phyloP scores from a whole-genome alignment of 2,329 filamentous ascomycete species.

The Ophiocordyceps camponoti-saundersi region DNA sequence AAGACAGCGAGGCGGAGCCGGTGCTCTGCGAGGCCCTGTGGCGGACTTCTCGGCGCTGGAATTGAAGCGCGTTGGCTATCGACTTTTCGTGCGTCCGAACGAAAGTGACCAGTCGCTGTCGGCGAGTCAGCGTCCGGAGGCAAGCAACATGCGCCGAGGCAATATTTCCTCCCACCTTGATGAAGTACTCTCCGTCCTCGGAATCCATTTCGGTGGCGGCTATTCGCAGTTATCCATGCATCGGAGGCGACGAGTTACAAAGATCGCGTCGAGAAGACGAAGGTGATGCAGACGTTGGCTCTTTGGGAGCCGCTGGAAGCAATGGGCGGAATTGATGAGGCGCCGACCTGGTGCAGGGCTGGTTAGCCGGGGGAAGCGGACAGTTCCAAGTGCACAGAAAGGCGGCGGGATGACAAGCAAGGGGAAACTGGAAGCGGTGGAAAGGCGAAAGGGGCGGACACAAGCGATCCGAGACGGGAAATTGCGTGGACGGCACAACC shows the following conservation, averaged over 20 bases:
- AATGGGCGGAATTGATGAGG: neutral
- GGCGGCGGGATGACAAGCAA: neutral
- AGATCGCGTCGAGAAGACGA: neutral
- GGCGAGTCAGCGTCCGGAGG: neutral
- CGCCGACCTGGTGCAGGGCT: neutral
- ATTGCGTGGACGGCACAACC: neutral
- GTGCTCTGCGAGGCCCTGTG: constrained; percentile 53
- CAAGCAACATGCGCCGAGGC: neutral
- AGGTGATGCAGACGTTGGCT: neutral
- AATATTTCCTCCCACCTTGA: constrained; percentile 45
- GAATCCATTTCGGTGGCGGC: constrained; percentile 47
- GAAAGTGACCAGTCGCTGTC: constrained; percentile 86
- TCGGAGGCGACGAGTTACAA: constrained; percentile 4
- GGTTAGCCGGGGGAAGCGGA: neutral
- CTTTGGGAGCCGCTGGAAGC: neutral
- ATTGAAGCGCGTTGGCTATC: constrained; percentile 83
- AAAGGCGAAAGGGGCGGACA: neutral
- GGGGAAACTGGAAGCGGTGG: neutral
- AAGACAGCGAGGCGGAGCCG: constrained; percentile 37
- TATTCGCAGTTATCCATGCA: constrained; percentile 19
- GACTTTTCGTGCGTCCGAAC: constrained; percentile 96
- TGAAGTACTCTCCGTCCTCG: constrained; percentile 78
- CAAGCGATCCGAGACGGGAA: neutral
- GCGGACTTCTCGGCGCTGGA: constrained; percentile 53
- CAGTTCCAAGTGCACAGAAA: neutral